phyloP scores from a whole-genome alignment of 164 flowering plant genomes.

The Macadamia tetraphylla region DNA sequence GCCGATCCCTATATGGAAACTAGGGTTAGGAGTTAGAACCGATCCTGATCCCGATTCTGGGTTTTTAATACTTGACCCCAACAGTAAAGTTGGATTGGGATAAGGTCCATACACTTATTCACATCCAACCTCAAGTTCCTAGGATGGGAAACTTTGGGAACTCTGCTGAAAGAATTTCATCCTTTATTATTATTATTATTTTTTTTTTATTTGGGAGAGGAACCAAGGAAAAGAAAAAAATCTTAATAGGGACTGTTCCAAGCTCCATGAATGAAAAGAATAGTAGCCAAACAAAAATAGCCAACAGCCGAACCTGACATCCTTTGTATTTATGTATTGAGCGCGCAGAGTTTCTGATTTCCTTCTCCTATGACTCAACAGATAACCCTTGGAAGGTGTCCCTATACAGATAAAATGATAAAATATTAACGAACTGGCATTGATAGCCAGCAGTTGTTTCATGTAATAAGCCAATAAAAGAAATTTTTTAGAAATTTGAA shows the following conservation, averaged over 20 bases:
- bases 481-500: neutral
- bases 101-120: neutral
- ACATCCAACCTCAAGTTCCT: neutral
- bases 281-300: slow-evolving; percentile 1
- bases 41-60: too few species aligned
- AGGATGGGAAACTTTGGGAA: too few species aligned
- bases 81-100: too few species aligned
- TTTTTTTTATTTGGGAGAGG: too few species aligned
- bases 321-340: slow-evolving; percentile 85
- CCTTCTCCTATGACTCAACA: slow-evolving; percentile 59
- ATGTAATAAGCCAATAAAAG: neutral
- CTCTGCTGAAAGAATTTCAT: too few species aligned
- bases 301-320: slow-evolving; percentile 64
- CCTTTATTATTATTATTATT: too few species aligned
- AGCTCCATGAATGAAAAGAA: neutral
- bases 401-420: slow-evolving; percentile 27
- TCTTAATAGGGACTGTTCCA: neutral
- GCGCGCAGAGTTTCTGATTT: slow-evolving; percentile 81
- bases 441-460: neutral
- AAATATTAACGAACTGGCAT: too few species aligned
- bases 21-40: too few species aligned
- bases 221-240: too few species aligned
- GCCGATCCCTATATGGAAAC: too few species aligned
- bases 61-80: too few species aligned
- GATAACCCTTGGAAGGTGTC: slow-evolving; percentile 28